phyloP scores from a whole-genome alignment of 805 yeast species.

The Isabelozyma gotoi region DNA sequence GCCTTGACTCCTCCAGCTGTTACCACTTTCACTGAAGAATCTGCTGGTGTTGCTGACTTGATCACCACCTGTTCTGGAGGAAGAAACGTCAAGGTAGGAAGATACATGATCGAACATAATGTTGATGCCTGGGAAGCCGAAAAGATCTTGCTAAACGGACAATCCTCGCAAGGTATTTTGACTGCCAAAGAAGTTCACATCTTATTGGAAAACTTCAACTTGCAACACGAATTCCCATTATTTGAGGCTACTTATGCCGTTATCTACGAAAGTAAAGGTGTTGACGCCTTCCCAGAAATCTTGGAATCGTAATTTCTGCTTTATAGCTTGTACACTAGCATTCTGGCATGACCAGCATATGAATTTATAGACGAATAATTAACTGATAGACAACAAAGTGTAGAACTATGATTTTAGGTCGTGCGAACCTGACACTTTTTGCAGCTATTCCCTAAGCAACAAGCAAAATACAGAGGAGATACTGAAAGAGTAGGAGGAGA shows the following conservation, averaged over 20 bases:
- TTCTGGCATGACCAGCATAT: too few species aligned
- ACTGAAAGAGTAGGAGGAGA: too few species aligned
- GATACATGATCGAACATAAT: slow-evolving; percentile 77
- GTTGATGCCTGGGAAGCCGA: slow-evolving; percentile 81
- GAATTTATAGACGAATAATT: neutral
- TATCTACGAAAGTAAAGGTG: slow-evolving; percentile 70
- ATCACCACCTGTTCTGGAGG: slow-evolving; percentile 98
- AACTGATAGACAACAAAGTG: too few species aligned
- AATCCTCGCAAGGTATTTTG: slow-evolving; percentile 92
- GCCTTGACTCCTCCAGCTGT: slow-evolving; percentile 59
- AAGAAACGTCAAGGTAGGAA: slow-evolving; percentile 90
- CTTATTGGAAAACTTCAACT: slow-evolving; percentile 55
- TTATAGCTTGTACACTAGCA: neutral
- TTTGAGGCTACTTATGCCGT: slow-evolving; percentile 80
- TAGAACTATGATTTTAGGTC: too few species aligned
- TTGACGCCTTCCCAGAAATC: slow-evolving; percentile 72
- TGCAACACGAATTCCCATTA: slow-evolving; percentile 74
- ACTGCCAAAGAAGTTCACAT: slow-evolving; percentile 92
- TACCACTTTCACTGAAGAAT: slow-evolving; percentile 85
- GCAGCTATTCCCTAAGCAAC: too few species aligned
- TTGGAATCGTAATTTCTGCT: slow-evolving; percentile 38
- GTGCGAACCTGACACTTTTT: too few species aligned
- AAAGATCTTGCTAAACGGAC: slow-evolving; percentile 85
- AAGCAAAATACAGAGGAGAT: too few species aligned
- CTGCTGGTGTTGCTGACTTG: slow-evolving; percentile 97